Evolutionary conservation across 2,329 filamentous ascomycete genomes (phyloP), one percentile per base, ranked within the genome.

Genomic region (Trichophyton rubrum): DNA sequence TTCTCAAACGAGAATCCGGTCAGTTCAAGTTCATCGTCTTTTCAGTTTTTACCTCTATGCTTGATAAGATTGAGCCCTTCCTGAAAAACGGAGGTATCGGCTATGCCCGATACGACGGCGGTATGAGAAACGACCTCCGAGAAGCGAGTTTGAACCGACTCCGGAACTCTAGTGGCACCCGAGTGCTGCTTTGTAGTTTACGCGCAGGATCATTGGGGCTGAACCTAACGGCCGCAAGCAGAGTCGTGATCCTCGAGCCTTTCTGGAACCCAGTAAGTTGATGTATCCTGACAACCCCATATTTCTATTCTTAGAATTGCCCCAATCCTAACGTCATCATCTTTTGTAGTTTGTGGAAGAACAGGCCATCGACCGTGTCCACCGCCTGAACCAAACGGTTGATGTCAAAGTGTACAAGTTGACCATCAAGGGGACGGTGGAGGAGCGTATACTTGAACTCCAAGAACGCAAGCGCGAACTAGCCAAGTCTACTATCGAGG

Each of bases 11-110:
- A 51, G 93, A 99, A 73, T 85, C 85, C 0, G 77, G 80, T 1
- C 80, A 90, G 62, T 89, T 96, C 80, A 99, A 99, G 71, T 95
- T 96, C 70, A 99, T 99, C 68, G 90, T 99, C 64, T 99, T 99
- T 75, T 96, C 90, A 1, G 90, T 97, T 68, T 99, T 99, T 75
- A 99, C 93, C 0, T 93, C 90, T 0, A 99, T 99, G 93, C 84
- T 99, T 53, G 89, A 97, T 75, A 85, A 97, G 30, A 85, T 99
- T 64, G 90, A 97, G 71, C 93, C 93, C 1, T 96, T 97, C 74
- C 79, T 99, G 62, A 80, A 81, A 53, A 81, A 84, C 56, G 85
- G 87, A 13, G 83, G 85, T 13, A 86, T 96, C 72, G 82, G 81
- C 63, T 95, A 87, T 70, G 89, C 89, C 15, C 88, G 93, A 60